Evolutionary conservation across 2,329 filamentous ascomycete species (phyloP).

Genomic region (Calonectria pteridis): DNA sequence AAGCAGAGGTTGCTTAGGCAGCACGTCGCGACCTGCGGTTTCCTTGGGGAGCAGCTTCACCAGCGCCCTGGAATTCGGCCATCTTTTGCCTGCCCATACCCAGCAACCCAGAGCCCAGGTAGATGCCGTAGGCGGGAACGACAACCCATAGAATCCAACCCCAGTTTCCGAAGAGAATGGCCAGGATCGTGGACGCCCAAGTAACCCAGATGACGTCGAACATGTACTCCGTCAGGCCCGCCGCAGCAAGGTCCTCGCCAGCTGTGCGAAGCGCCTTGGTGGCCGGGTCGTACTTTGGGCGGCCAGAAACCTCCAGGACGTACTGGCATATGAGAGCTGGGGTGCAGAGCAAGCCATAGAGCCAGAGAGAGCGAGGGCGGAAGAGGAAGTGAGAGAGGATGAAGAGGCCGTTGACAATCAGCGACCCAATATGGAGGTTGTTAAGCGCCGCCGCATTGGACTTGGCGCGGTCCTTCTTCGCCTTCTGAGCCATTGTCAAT

Average conservation of each 20-base stretch:
- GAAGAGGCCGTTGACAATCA: constrained; percentile 80
- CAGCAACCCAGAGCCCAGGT: constrained; percentile 66
- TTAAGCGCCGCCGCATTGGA: constrained; percentile 83
- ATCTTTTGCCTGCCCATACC: constrained; percentile 66
- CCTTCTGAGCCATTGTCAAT: constrained; percentile 69
- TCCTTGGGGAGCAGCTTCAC: constrained; percentile 52
- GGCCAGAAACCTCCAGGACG: constrained; percentile 85
- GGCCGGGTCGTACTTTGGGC: constrained; percentile 77
- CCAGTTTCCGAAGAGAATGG: constrained; percentile 83
- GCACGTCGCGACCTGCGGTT: constrained; percentile 69
- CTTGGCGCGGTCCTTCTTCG: constrained; percentile 76
- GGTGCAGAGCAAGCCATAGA: constrained; percentile 79
- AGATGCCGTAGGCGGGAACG: constrained; percentile 67
- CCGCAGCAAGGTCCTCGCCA: constrained; percentile 89
- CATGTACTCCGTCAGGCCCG: constrained; percentile 96
- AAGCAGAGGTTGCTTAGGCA: constrained; percentile 51
- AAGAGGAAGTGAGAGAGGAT: constrained; percentile 78
- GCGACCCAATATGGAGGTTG: constrained; percentile 83
- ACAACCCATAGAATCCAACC: constrained; percentile 70
- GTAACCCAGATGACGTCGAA: constrained; percentile 98
- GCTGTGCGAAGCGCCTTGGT: constrained; percentile 77
- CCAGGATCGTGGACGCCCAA: constrained; percentile 81
- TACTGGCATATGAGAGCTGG: constrained; percentile 86
- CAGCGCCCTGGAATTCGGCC: constrained; percentile 58
- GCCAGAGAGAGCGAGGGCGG: constrained; percentile 71